Percentiles rank a stretch among this genome's conserved stretches.
Evolutionary conservation across 108 stramenopile genomes (phyloP).

Genomic region (Chaetoceros muelleri): DNA sequence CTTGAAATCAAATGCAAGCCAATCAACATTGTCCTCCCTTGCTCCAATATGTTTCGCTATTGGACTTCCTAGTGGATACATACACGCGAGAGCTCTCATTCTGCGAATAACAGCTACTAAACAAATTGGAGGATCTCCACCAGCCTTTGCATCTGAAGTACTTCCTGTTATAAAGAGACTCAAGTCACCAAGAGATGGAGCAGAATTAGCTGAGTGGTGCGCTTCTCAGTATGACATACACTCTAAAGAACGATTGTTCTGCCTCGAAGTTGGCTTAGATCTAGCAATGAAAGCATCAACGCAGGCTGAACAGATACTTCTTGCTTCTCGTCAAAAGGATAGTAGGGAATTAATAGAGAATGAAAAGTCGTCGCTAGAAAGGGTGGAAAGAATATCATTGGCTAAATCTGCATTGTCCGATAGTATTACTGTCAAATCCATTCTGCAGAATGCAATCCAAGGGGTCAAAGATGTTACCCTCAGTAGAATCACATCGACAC

Average conservation of each 20-base stretch:
- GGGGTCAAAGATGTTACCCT: conserved; percentile 8
- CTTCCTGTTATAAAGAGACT: conserved; percentile 47
- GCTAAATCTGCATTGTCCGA: conserved; percentile 62
- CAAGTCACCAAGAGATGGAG: conserved; percentile 31
- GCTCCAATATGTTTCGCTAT: conserved; percentile 57
- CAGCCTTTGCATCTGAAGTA: conserved; percentile 49
- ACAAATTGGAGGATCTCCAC: conserved; percentile 22
- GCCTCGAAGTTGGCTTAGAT: conserved; percentile 52
- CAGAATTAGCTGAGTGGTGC: conserved; percentile 75
- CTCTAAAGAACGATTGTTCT: conserved; percentile 42
- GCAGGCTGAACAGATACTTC: conserved; percentile 30
- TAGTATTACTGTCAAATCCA: conserved; percentile 38
- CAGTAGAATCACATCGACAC: conserved; percentile 6
- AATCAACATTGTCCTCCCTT: conserved; percentile 36
- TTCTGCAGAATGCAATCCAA: conserved; percentile 18
- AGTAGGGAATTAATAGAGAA: conserved; percentile 5
- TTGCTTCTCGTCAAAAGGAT: background rate
- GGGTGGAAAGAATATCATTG: conserved; percentile 41
- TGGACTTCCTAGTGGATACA: conserved; percentile 58
- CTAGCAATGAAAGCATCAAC: conserved; percentile 60
- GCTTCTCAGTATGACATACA: conserved; percentile 31
- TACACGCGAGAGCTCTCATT: conserved; percentile 56
- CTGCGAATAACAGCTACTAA: conserved; percentile 33
- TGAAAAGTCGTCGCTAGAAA: conserved; percentile 33
- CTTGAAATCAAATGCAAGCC: conserved; percentile 19